Percentiles rank a stretch among this genome's conserved stretches.
Conservation (phyloP, 495 filamentous ascomycete species). For the Penicillium pancosmium region DNA sequence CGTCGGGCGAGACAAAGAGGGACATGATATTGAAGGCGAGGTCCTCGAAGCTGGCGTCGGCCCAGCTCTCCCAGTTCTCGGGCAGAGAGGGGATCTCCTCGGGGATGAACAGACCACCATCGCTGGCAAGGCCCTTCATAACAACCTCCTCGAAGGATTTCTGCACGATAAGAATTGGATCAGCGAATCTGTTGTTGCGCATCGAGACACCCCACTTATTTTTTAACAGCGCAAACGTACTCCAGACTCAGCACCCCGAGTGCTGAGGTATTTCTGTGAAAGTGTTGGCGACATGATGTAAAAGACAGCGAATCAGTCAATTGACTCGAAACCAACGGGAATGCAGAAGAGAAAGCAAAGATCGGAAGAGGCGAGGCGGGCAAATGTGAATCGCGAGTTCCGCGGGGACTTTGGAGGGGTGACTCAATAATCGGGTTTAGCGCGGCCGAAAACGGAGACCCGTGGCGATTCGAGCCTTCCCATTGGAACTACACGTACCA, state of each 20-base stretch:
- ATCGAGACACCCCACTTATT: constrained; percentile 5
- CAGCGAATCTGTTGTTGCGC: constrained; percentile 6
- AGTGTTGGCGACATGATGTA: constrained; percentile 21
- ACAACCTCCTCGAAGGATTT: constrained; percentile 79
- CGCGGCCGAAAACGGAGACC: constrained; percentile 38
- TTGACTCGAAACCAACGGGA: constrained; percentile 7
- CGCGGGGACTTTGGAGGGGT: constrained; percentile 3
- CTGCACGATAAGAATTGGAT: constrained; percentile 11
- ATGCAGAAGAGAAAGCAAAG: neutral
- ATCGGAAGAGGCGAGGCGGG: neutral
- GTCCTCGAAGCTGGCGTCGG: constrained; percentile 75
- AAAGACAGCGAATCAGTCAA: constrained; percentile 5
- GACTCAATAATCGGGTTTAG: constrained; percentile 20
- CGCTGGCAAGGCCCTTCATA: constrained; percentile 84
- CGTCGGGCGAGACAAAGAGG: constrained; percentile 67
- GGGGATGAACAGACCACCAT: constrained; percentile 90
- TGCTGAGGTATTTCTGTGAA: constrained; percentile 81
- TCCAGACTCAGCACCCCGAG: constrained; percentile 76
- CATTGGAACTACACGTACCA: neutral
- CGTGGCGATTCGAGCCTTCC: constrained; percentile 21
- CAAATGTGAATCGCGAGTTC: constrained; percentile 11
- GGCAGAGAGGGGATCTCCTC: constrained; percentile 69
- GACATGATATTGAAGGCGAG: constrained; percentile 65
- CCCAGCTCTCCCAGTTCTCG: constrained; percentile 57
- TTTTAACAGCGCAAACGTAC: constrained; percentile 49